Conservation (phyloP, 2,329 filamentous ascomycete genomes). For the Cladosporium sp. region DNA sequence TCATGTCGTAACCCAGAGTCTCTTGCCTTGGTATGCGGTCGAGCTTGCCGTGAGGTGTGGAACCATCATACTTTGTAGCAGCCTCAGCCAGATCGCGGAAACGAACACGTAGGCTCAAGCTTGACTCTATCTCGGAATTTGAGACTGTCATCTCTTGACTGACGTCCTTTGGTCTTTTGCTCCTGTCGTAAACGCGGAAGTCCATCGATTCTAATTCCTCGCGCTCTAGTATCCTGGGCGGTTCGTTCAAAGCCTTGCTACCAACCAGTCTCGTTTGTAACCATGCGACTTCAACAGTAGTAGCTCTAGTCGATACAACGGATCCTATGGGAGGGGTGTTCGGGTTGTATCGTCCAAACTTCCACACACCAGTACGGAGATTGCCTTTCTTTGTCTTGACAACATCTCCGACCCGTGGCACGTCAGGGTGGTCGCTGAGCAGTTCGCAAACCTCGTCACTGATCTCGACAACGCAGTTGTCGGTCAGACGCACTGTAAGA, state of each 20-base stretch:
- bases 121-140: slow-evolving; percentile 30
- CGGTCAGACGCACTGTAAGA: slow-evolving; percentile 47
- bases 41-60: slow-evolving; percentile 37
- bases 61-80: slow-evolving; percentile 48
- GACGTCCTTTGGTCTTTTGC: neutral
- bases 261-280: slow-evolving; percentile 38
- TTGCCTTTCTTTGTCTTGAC: slow-evolving; percentile 50
- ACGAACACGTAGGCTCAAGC: slow-evolving; percentile 38
- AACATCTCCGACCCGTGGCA: slow-evolving; percentile 38
- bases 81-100: slow-evolving; percentile 53
- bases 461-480: slow-evolving; percentile 53
- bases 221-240: slow-evolving; percentile 25
- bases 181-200: slow-evolving; percentile 41
- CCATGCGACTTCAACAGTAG: slow-evolving; percentile 50
- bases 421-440: slow-evolving; percentile 9
- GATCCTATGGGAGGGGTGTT: slow-evolving; percentile 47
- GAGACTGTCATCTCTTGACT: slow-evolving; percentile 23
- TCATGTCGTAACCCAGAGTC: slow-evolving; percentile 55
- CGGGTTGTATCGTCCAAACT: slow-evolving; percentile 49
- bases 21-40: slow-evolving; percentile 43
- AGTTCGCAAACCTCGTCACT: slow-evolving; percentile 40
- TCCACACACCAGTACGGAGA: slow-evolving; percentile 50
- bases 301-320: slow-evolving; percentile 48
- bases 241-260: slow-evolving; percentile 19
- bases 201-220: slow-evolving; percentile 40